Base-by-base conservation (phyloP, 441 rosid genomes). In the Arabidopsis lyrata region DNA sequence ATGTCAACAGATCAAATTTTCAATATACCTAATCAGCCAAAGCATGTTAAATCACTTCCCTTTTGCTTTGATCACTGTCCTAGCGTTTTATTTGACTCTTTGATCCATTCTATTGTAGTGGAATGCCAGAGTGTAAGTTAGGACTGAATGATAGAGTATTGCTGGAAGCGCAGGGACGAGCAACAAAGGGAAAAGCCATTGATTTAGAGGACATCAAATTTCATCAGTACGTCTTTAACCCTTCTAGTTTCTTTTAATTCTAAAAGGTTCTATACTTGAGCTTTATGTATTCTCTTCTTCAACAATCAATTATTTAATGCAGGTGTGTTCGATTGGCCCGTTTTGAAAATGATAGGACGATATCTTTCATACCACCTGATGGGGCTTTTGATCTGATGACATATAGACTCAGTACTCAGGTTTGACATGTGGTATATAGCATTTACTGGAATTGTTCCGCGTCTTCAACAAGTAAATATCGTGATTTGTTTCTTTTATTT, bases 311-410 rank as follows among this genome's bases (percentile, higher is more conserved):
- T n/a, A 34, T 58, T 45, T 22, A n/a, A 45, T 1, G 63, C 62
- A 77, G 80, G 83, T 87, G 90, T 76, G 92, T 87, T 52, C 86
- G 92, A 6, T 81, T 87, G 83, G 88, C 96, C 13, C 90, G 96
- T 67, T 93, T 93, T 74, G 98, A 93, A 79, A 93, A 91, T 72
- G 98, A 93, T 63, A 80, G 98, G 76, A 93, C 98, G 13, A 93
- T 93, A 74, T 91, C 98, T 48, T 93, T 93, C 75, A 83, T 93
- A 74, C 98, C 98, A n/a, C 98, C 98, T 55, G 98, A 93, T 83
- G 98, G 98, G 45, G 70, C 97, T 83, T 93, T 93, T 84, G 98
- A 93, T 86, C 86, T 93, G 73, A 93, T 93, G 98, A 93, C 97
- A 36, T 93, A 93, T 65, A 88, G 96, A 78, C 93, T 93, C 45